These are phyloP conservation scores for Ophiostoma sp. DNA, from an alignment of 2,329 filamentous ascomycete species.

Conservation along the genomic window DNA sequence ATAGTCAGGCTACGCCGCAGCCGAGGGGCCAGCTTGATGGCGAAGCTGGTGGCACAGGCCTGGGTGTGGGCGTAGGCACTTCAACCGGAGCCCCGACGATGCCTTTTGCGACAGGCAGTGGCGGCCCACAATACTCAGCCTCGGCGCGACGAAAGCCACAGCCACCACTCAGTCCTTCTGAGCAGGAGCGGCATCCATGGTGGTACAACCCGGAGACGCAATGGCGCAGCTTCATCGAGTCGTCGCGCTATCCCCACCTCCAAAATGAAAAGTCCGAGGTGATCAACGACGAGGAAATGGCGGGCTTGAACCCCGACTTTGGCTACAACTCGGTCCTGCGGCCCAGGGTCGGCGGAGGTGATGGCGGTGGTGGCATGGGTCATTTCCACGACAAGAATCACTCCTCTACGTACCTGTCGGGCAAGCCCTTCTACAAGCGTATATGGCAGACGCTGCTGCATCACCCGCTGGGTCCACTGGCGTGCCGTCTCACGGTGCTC, in stretches of 20 bases:
- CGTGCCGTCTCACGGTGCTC: conserved; percentile 77
- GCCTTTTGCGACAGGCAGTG: conserved; percentile 6
- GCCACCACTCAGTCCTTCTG: background rate
- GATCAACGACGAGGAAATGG: conserved; percentile 42
- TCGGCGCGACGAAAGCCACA: background rate
- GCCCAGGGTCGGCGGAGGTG: conserved; percentile 26
- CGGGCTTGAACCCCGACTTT: conserved; percentile 43
- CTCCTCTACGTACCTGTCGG: conserved; percentile 15
- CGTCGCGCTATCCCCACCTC: conserved; percentile 47
- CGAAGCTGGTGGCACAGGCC: background rate
- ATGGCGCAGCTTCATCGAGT: conserved; percentile 51
- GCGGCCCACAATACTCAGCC: background rate
- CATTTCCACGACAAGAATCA: conserved; percentile 15
- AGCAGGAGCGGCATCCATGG: conserved; percentile 19
- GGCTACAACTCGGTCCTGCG: conserved; percentile 34
- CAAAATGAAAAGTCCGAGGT: conserved; percentile 45
- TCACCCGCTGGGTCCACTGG: conserved; percentile 77
- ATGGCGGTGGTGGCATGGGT: conserved; percentile 39
- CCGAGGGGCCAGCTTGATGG: background rate
- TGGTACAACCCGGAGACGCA: conserved; percentile 35
- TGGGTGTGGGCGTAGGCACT: too few species aligned
- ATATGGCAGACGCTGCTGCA: conserved; percentile 65
- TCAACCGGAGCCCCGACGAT: background rate
- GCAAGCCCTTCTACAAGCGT: conserved; percentile 43
- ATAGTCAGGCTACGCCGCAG: background rate